Evolutionary conservation across 75 land plant species (phyloP).

Genomic region (Pinus tabuliformis): DNA sequence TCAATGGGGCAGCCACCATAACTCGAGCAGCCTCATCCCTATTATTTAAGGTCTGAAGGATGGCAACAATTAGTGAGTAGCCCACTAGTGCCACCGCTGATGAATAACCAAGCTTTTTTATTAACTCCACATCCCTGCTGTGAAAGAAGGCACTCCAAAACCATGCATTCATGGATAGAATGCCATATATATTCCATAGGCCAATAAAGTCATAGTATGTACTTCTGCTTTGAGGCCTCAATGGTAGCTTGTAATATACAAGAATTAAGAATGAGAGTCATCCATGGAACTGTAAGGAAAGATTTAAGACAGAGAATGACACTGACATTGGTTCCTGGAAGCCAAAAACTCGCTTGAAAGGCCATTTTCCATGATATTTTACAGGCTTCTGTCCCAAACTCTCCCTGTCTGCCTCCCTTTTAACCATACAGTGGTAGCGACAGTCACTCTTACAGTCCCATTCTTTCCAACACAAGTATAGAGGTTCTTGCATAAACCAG

Average conservation of each 20-base stretch:
- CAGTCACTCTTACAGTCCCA: conserved; percentile 95
- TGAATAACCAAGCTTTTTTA: conserved; percentile 84
- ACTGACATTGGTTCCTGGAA: conserved; percentile 98
- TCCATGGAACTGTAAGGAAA: conserved; percentile 80
- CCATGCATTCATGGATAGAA: conserved; percentile 87
- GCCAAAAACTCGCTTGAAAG: conserved; percentile 73
- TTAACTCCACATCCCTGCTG: conserved; percentile 69
- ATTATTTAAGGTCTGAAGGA: conserved; percentile 62
- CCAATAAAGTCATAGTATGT: conserved; percentile 82
- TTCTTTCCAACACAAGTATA: conserved; percentile 70
- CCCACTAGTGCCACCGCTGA: conserved; percentile 84
- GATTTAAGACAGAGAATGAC: conserved; percentile 73
- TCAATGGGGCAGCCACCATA: conserved; percentile 87
- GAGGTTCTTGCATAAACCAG: conserved; percentile 67
- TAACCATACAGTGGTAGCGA: conserved; percentile 83
- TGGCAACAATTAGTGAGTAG: conserved; percentile 64
- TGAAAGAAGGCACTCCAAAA: conserved; percentile 95
- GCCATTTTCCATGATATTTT: conserved; percentile 98
- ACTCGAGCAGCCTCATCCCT: conserved; percentile 88
- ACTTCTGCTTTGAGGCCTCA: conserved; percentile 40
- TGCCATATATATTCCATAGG: conserved; percentile 83
- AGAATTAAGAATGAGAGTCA: conserved; percentile 81
- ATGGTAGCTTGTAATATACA: conserved; percentile 74
- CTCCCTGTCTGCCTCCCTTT: conserved; percentile 62
- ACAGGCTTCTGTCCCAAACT: conserved; percentile 59